Conservation (phyloP, 257 asterid genomes). For the Gardenia jasminoides region DNA sequence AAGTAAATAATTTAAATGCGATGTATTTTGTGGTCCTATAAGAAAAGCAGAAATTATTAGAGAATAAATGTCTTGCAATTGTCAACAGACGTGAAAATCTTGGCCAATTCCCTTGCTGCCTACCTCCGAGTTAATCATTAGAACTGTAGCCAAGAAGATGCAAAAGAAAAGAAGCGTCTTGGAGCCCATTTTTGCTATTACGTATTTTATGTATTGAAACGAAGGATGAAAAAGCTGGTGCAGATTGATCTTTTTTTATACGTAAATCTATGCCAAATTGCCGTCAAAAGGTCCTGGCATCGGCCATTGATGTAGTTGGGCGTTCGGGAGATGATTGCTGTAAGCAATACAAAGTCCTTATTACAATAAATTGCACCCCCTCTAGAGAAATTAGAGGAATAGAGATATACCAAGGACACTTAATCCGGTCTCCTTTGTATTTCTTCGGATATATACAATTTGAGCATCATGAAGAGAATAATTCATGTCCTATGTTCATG, state of each 20-base stretch:
- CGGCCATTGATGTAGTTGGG: not conserved
- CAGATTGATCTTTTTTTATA: not conserved
- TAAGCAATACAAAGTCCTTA: too few relatives aligned
- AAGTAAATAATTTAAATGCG: too few relatives aligned
- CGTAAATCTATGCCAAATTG: not conserved
- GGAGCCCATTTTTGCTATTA: slow-evolving; percentile 7
- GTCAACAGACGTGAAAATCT: slow-evolving; percentile 1
- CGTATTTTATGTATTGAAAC: not conserved
- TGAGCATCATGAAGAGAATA: too few relatives aligned
- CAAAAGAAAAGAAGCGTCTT: not conserved
- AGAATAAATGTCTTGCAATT: not conserved
- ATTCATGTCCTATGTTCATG: too few relatives aligned
- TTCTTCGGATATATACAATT: too few relatives aligned
- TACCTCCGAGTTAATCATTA: slow-evolving; percentile 16
- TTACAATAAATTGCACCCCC: not conserved
- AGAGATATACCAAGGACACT: slow-evolving; percentile 2
- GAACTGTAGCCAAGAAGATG: slow-evolving; percentile 4
- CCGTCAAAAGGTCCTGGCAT: not conserved
- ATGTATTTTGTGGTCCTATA: too few relatives aligned
- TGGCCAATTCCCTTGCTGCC: slow-evolving; percentile 13
- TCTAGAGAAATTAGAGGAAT: not conserved
- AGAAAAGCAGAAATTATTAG: not conserved
- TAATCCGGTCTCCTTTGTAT: too few relatives aligned
- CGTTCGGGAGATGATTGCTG: too few relatives aligned
- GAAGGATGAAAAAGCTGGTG: not conserved